Evolutionary conservation across 208 protist species (phyloP).

Genomic region (Acanthamoeba sp.): DNA sequence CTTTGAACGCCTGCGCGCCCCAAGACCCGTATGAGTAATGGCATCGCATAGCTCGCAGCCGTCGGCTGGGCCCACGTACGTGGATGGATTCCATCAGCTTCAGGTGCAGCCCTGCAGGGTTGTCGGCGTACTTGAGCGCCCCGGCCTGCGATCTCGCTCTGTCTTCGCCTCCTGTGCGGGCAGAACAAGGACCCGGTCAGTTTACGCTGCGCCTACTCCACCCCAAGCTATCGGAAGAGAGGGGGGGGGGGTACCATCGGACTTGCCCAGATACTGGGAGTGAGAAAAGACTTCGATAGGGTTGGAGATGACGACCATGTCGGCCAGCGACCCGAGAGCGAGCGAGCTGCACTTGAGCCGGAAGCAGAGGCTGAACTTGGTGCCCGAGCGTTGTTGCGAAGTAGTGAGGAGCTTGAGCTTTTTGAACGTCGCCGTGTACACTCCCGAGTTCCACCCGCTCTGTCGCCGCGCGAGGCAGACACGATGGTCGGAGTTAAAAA

Average conservation of each 20-base stretch:
- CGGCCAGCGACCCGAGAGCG: neutral
- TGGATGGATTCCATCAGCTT: conserved; percentile 46
- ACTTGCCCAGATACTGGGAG: conserved; percentile 52
- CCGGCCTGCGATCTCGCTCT: neutral
- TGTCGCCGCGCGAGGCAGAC: neutral
- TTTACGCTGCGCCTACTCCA: too few relatives aligned
- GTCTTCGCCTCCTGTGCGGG: neutral
- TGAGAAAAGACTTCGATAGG: conserved; percentile 1
- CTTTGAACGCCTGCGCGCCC: conserved; percentile 43
- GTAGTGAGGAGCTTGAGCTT: conserved; percentile 6
- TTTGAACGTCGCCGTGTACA: conserved; percentile 10
- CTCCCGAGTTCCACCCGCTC: neutral
- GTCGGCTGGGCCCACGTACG: neutral
- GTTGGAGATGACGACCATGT: neutral
- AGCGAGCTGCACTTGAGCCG: neutral
- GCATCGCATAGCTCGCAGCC: too few relatives aligned
- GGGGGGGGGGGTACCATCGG: neutral
- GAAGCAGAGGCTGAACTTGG: neutral
- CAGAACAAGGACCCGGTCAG: neutral
- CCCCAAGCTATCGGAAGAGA: too few relatives aligned
- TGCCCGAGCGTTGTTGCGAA: neutral
- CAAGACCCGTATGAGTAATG: too few relatives aligned
- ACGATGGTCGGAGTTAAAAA: neutral
- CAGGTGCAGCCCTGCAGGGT: neutral
- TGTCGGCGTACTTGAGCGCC: conserved; percentile 9